Evolutionary conservation across 1,139 yeast genomes (phyloP).

Genomic region (Sugiyamaella castrensis): DNA sequence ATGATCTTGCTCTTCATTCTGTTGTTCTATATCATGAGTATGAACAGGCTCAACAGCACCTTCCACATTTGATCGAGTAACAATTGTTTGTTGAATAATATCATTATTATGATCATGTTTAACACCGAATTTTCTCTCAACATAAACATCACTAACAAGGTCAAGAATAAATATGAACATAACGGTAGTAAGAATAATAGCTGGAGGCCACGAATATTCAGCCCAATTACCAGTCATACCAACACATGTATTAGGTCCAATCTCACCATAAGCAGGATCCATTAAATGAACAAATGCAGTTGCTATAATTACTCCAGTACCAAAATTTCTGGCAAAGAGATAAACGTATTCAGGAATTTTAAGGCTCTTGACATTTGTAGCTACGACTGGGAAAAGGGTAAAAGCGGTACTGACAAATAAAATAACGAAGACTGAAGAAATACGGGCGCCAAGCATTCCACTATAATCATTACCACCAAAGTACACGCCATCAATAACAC

Average conservation of each 20-base stretch:
- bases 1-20: conserved; percentile 29
- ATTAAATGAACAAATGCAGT: conserved; percentile 84
- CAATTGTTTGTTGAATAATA: conserved; percentile 59
- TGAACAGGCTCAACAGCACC: conserved; percentile 8
- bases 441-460: conserved; percentile 60
- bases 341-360: conserved; percentile 58
- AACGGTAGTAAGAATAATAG: conserved; percentile 41
- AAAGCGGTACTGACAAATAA: conserved; percentile 56
- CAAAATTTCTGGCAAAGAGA: conserved; percentile 64
- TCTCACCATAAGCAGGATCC: conserved; percentile 68
- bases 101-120: conserved; percentile 54
- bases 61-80: conserved; percentile 39
- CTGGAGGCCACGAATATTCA: conserved; percentile 34
- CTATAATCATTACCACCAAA: conserved; percentile 41
- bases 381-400: conserved; percentile 41
- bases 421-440: conserved; percentile 70
- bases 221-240: conserved; percentile 46
- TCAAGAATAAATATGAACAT: conserved; percentile 39
- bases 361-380: conserved; percentile 30
- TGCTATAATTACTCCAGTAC: conserved; percentile 88
- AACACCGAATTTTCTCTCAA: conserved; percentile 26
- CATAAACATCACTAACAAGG: conserved; percentile 27
- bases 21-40: background rate
- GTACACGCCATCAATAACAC: conserved; percentile 41
- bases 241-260: conserved; percentile 49